phyloP scores from a whole-genome alignment of 306 rosid genomes.

The Rubus parviflorus region DNA sequence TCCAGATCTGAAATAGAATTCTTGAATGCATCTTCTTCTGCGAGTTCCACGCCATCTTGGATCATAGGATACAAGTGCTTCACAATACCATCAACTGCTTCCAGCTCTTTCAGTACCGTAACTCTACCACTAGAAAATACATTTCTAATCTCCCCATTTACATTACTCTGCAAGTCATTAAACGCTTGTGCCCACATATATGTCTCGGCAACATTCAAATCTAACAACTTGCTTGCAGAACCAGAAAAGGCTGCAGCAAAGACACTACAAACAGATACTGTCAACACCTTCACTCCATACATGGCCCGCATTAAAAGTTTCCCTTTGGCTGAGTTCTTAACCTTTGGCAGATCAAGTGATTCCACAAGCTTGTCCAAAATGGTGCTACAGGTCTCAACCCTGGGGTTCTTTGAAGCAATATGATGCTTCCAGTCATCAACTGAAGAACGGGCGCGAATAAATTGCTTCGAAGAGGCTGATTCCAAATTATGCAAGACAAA shows the following conservation, averaged over 20 bases:
- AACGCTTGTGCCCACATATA: constrained; percentile 70
- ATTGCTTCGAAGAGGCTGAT: constrained; percentile 48
- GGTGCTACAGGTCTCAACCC: constrained; percentile 49
- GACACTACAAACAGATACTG: constrained; percentile 62
- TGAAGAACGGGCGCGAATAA: constrained; percentile 49
- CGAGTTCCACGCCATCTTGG: constrained; percentile 39
- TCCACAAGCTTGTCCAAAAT: constrained; percentile 55
- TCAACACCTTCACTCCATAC: constrained; percentile 81
- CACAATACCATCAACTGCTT: constrained; percentile 53
- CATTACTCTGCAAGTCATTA: constrained; percentile 50
- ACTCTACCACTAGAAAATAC: constrained; percentile 41
- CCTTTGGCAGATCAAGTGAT: constrained; percentile 77
- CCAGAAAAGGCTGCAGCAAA: constrained; percentile 66
- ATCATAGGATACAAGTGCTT: constrained; percentile 56
- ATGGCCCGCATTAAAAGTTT: constrained; percentile 77
- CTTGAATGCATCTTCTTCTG: constrained; percentile 29
- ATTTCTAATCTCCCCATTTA: constrained; percentile 61
- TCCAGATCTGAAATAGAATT: constrained; percentile 46
- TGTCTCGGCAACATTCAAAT: constrained; percentile 43
- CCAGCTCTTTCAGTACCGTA: constrained; percentile 54
- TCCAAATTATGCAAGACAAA: constrained; percentile 60
- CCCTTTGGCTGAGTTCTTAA: constrained; percentile 78
- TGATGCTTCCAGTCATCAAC: constrained; percentile 69
- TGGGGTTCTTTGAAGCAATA: constrained; percentile 47
- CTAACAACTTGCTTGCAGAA: constrained; percentile 44